A percentile compares a stretch with the other conserved stretches of the same genome.
These are phyloP conservation scores for Solanum hybrid DNA, from an alignment of 305 asterid species.

Conservation along the genomic window DNA sequence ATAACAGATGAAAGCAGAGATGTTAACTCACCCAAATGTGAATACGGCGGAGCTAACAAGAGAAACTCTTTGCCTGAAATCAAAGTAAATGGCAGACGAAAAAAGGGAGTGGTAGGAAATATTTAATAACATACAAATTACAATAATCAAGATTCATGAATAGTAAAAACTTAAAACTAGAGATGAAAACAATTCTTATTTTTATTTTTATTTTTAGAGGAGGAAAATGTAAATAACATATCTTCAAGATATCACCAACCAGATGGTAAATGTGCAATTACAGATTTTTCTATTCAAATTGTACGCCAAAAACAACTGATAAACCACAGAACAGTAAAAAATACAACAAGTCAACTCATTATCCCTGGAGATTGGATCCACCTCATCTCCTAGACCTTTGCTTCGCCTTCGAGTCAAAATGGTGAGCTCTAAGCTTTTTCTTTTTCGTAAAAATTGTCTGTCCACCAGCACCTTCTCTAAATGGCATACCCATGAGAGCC, in stretches of 20 bases:
- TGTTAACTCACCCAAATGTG: neutral
- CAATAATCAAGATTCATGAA: neutral
- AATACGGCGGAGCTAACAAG: neutral
- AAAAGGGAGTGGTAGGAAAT: neutral
- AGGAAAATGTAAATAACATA: neutral
- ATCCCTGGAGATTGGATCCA: constrained; percentile 1
- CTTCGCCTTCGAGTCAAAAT: constrained; percentile 72
- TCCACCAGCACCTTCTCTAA: constrained; percentile 54
- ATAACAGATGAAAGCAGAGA: neutral
- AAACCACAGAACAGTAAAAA: neutral
- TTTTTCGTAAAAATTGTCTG: constrained; percentile 28
- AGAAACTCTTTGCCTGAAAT: neutral
- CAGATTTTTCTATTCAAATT: neutral
- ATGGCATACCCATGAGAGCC: constrained; percentile 94
- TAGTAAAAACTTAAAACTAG: neutral
- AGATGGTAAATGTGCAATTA: neutral
- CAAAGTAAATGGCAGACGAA: neutral
- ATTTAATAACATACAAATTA: neutral
- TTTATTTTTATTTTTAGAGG: neutral
- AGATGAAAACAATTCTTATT: neutral
- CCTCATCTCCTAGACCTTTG: constrained; percentile 48
- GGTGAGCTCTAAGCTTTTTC: constrained; percentile 90
- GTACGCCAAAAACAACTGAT: neutral
- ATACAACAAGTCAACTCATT: neutral
- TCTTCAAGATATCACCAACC: neutral